Percentiles rank a stretch among this genome's conserved stretches.
Conservation (phyloP, 1,139 yeast species). For the Blastobotrys aristatus region DNA sequence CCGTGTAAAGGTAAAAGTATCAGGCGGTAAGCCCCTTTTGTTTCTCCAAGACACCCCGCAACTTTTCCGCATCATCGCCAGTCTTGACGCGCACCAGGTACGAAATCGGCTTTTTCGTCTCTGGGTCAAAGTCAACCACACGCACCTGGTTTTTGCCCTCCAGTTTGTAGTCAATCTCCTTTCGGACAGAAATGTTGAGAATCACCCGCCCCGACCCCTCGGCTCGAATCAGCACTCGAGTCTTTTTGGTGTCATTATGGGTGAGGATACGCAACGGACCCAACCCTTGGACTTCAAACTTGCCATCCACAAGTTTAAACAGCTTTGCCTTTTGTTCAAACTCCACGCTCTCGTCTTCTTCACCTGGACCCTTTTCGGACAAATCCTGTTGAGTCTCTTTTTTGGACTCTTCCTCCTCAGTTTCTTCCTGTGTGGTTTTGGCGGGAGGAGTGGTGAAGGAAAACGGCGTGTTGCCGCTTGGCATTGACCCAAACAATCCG, state of each 20-base stretch:
- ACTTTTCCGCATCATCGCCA: constrained; percentile 59
- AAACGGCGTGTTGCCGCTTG: constrained; percentile 5
- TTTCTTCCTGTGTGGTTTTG: constrained; percentile 15
- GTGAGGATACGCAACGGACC: constrained; percentile 76
- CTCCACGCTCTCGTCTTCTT: constrained; percentile 67
- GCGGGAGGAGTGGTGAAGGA: constrained; percentile 14
- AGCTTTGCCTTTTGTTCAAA: constrained; percentile 70
- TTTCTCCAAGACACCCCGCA: constrained; percentile 49
- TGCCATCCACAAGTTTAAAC: constrained; percentile 45
- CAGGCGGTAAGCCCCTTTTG: too few relatives aligned
- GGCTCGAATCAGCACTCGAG: constrained; percentile 74
- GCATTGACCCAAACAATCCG: not conserved
- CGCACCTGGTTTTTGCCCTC: constrained; percentile 41
- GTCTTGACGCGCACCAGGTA: constrained; percentile 71
- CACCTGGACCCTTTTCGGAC: constrained; percentile 63
- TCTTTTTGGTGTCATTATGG: constrained; percentile 51
- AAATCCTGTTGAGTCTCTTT: constrained; percentile 25
- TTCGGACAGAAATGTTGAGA: constrained; percentile 57
- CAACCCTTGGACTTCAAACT: constrained; percentile 50
- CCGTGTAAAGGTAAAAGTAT: too few relatives aligned
- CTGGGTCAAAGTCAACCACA: constrained; percentile 51
- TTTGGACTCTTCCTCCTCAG: constrained; percentile 16
- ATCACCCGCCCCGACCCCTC: constrained; percentile 85
- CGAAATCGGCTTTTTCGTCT: constrained; percentile 46
- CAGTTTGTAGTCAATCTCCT: constrained; percentile 45